Base-by-base conservation (phyloP, 2,329 filamentous ascomycete genomes). In the Trichoderma sp. region DNA sequence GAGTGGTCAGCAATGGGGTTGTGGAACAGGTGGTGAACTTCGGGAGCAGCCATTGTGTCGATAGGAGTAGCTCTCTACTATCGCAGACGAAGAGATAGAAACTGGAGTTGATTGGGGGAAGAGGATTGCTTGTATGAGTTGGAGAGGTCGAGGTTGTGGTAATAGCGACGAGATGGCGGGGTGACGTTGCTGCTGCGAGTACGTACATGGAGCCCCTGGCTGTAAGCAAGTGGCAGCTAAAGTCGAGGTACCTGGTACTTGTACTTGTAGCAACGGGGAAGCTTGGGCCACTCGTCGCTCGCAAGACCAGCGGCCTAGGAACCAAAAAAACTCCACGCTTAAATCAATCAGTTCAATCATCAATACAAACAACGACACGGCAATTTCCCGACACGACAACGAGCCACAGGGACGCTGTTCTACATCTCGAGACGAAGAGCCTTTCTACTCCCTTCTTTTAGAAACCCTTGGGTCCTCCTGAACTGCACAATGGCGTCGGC, bases 1-100 rank as follows among this genome's bases (percentile, higher is more conserved):
- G 95, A 98, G 84, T 99, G 96, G 86, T 99, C 96, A 76, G 94
- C 93, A 80, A 99, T 98, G 73, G 95, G 94, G 77, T 92, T 90
- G 85, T 98, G 94, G 85, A 99, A 99, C 76, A 99, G 92, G 80
- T 98, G 95, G 84, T 98, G 94, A 72, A 97, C 93, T 87, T 98
- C 93, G 75, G 95, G 93, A 73, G 91, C 82, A 70, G 93, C 87
- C 95, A 98, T 98, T 73, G 68, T 87, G 81, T 65, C 81, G 80
- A 83, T 84, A 84, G 82, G 82, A 84, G 82, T 82, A 93, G 89
- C 94, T 97, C 96, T 98, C 96, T 92, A 98, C 96, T 98, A 96
- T 88, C 93, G 89, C 85, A 62, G 57, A 71, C 65, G 47, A 70
- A 36, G 17, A 43, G 71, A 58, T 26, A 68, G 53, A 30, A 62